Percentiles rank a stretch among this genome's conserved stretches.
phyloP scores from a whole-genome alignment of 129 eudicot genomes.

The Lactuca sativa region DNA sequence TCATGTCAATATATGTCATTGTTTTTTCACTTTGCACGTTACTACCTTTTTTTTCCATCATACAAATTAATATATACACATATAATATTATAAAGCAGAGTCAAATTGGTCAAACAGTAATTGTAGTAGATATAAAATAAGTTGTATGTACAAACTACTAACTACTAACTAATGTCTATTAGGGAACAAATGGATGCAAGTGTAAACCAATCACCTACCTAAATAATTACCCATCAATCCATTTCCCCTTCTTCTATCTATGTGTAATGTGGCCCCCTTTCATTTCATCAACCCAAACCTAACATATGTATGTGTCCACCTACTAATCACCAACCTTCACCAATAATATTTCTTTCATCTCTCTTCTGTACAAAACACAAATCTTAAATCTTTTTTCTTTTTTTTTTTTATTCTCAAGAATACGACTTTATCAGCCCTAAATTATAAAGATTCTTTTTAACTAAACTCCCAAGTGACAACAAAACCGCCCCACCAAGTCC shows the following conservation, averaged over 20 bases:
- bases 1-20: background rate
- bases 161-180: background rate
- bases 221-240: conserved; percentile 18
- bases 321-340: conserved; percentile 42
- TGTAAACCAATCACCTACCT: conserved; percentile 19
- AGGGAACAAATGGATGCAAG: conserved; percentile 20
- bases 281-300: conserved; percentile 16
- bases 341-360: conserved; percentile 17
- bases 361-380: conserved; percentile 23
- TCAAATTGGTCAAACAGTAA: conserved; percentile 8
- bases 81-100: background rate
- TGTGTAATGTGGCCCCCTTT: conserved; percentile 19
- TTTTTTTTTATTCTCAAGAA: conserved; percentile 40
- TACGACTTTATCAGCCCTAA: conserved; percentile 77
- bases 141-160: conserved; percentile 33
- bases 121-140: conserved; percentile 7
- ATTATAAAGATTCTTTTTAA: conserved; percentile 74
- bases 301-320: conserved; percentile 29
- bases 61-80: too few species aligned
- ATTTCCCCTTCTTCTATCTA: background rate
- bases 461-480: conserved; percentile 80
- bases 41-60: background rate
- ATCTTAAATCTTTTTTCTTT: background rate
- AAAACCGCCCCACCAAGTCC: conserved; percentile 69
- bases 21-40: background rate